Evolutionary conservation across 2,329 filamentous ascomycete species (phyloP).

Genomic region (Coniella vitis): DNA sequence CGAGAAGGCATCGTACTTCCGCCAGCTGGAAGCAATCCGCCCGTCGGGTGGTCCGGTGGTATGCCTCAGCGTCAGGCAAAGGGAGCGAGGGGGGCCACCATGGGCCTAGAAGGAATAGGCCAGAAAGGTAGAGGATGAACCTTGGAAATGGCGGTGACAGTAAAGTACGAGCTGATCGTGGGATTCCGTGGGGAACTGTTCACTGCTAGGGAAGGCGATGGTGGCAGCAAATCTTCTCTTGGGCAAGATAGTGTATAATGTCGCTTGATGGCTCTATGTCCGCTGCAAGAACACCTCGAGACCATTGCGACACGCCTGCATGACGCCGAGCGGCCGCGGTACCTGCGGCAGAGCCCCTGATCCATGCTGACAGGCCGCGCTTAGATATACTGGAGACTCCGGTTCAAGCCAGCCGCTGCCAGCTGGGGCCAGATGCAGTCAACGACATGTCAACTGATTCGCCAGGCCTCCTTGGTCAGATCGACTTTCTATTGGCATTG

Average conservation of each 20-base stretch:
- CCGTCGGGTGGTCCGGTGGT: neutral
- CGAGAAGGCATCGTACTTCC: slow-evolving; percentile 16
- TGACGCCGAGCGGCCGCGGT: no score
- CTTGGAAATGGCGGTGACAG: no score
- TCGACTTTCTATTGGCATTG: no score
- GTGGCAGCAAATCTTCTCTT: no score
- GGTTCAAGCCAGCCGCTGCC: neutral
- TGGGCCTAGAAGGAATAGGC: neutral
- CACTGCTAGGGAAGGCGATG: no score
- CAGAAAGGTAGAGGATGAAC: neutral
- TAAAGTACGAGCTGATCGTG: no score
- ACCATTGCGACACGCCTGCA: no score
- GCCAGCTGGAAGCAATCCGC: neutral
- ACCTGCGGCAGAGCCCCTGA: neutral
- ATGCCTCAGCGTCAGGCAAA: slow-evolving; percentile 3
- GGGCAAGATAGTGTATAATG: no score
- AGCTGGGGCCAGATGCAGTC: neutral
- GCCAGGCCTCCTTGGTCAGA: no score
- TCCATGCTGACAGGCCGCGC: neutral
- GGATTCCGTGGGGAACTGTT: no score
- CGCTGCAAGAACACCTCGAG: no score
- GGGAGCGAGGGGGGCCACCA: neutral
- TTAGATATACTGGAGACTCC: neutral
- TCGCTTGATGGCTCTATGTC: no score
- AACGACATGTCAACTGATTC: neutral